Conservation (phyloP, 177 flowering plant species). For the Vitis hybrid region DNA sequence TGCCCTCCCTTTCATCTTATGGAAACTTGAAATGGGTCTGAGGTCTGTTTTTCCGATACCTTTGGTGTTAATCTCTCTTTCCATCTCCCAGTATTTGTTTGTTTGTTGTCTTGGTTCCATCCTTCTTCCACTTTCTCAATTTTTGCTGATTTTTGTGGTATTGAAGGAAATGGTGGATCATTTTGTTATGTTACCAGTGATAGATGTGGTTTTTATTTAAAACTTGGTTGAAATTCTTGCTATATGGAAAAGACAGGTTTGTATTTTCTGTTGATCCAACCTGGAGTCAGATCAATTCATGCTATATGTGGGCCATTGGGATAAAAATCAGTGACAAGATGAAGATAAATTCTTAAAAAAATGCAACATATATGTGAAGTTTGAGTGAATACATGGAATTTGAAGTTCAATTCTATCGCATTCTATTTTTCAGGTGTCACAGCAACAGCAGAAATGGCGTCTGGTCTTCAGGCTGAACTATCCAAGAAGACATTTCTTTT, state of each 20-base stretch:
- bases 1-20: no score
- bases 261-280: background rate
- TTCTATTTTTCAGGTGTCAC: conserved; percentile 22
- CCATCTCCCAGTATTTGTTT: background rate
- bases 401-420: background rate
- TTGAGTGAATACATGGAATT: background rate
- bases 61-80: no score
- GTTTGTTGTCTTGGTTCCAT: background rate
- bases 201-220: background rate
- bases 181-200: background rate
- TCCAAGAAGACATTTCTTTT: conserved; percentile 42
- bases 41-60: no score
- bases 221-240: background rate
- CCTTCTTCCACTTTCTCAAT: background rate
- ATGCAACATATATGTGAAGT: background rate
- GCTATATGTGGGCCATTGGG: background rate
- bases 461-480: conserved; percentile 47
- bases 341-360: no score
- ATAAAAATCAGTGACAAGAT: background rate
- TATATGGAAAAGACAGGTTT: background rate
- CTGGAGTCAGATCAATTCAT: no score
- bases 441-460: conserved; percentile 36
- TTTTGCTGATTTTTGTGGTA: background rate
- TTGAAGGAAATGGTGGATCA: no score
- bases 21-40: no score